These are phyloP conservation scores for Pyrenochaeta sp. DNA, from an alignment of 2,329 filamentous ascomycete genomes.

Conservation along the genomic window DNA sequence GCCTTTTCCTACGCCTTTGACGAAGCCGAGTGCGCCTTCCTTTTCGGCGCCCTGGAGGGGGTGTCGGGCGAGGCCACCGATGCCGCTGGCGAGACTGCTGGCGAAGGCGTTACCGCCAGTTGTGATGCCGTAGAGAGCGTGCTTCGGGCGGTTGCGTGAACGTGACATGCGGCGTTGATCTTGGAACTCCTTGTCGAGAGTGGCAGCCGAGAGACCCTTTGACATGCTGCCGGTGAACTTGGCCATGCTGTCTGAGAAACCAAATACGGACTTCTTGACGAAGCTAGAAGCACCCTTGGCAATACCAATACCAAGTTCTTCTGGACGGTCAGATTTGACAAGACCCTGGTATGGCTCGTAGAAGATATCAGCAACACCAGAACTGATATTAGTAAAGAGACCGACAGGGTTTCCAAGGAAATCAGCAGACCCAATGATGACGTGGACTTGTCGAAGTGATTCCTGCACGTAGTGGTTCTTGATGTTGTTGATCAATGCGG, in stretches of 20 bases:
- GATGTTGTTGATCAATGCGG: slow-evolving; percentile 83
- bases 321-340: slow-evolving; percentile 93
- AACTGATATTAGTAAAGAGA: slow-evolving; percentile 97
- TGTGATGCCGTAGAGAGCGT: slow-evolving; percentile 94
- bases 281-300: slow-evolving; percentile 97
- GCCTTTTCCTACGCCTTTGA: slow-evolving; percentile 97
- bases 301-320: slow-evolving; percentile 93
- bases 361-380: slow-evolving; percentile 96
- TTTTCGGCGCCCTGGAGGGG: slow-evolving; percentile 95
- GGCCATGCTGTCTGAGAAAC: slow-evolving; percentile 94
- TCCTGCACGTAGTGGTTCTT: slow-evolving; percentile 97
- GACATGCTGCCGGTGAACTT: slow-evolving; percentile 98
- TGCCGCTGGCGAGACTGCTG: slow-evolving; percentile 88
- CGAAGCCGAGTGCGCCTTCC: slow-evolving; percentile 91
- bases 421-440: slow-evolving; percentile 95
- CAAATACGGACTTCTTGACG: slow-evolving; percentile 98
- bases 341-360: slow-evolving; percentile 99
- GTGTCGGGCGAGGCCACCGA: slow-evolving; percentile 91
- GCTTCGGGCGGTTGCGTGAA: slow-evolving; percentile 92
- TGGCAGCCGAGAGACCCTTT: slow-evolving; percentile 93
- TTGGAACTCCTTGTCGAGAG: slow-evolving; percentile 98
- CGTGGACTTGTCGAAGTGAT: slow-evolving; percentile 93
- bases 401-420: slow-evolving; percentile 98
- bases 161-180: slow-evolving; percentile 93
- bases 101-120: slow-evolving; percentile 95